Base-by-base conservation (phyloP, 1,139 yeast genomes). In the Wickerhamiella infanticola region DNA sequence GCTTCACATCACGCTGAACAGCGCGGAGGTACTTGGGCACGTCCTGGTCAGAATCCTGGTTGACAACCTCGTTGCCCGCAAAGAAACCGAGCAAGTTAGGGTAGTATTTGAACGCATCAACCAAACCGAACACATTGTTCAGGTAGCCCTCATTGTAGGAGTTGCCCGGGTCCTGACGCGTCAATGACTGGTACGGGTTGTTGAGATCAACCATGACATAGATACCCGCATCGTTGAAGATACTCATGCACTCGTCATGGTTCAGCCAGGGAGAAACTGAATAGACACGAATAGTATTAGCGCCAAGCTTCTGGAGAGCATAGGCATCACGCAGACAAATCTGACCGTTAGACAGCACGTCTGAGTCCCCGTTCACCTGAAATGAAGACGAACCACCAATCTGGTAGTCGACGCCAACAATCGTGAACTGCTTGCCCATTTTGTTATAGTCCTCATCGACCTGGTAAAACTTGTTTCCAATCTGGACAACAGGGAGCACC, bases 1-100 rank as follows among this genome's bases (percentile, higher is more conserved):
- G 63, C 61, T 88, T 88, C 66, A 86, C 70, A 63, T 88, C 96
- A 45, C 93, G 71, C 13, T 84, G 70, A 37, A 86, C 71, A 0
- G 86, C 88, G 56, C 86, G 85, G 38, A 88, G 69, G 58, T 77
- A 90, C 2, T 68, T 66, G 0, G 61, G 60, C 8, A 52, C 57
- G 46, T 60, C 63, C 37, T 62, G 68, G 0, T 95, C 94, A 2
- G 95, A 84, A 48, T 70, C 73, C 60, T 88, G 96, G 60, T 90
- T 88, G 47, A 90, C 68, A 43, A 90, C 73, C 63, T 90, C 98
- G 63, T 90, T 90, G 1, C 97, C 98, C 6, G 95, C 95, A 64
- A 90, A 84, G 64, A 82, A 88, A 0, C 93, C 97, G 46, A 90
- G 69, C 0, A 95, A 82, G 62, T 90, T 90, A 63, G 88, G 82